Base-by-base conservation (phyloP, 148 eudicot genomes). In the Cornus kousa region DNA sequence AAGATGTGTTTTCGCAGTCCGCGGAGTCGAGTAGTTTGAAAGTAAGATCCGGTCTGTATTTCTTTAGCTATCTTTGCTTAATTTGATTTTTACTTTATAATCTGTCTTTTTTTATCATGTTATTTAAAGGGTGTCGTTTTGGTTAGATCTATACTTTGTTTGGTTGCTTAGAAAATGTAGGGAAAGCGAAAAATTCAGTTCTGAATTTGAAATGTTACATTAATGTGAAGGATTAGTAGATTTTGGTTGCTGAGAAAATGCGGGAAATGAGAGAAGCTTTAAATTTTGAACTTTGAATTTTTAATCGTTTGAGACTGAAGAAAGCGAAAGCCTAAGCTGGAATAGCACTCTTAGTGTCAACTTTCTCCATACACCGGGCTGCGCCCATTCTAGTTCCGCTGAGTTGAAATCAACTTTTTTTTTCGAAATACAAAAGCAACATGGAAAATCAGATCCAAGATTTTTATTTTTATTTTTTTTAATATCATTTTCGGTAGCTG, bases 161-260 rank as follows among this genome's bases (percentile, higher is more conserved):
- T 67, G 71, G 71, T 67, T 68, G 32, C 48, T 77, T n/a, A 7
- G 79, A 53, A 23, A 68, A 50, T 67, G 71, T 33, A 39, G 19
- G 71, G 19, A 76, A 20, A 48, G 73, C 39, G 67, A 46, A 14
- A 73, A 73, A n/a, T 57, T 57, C 19, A 46, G 22, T 35, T 62
- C 9, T 50, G 65, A 73, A 35, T 32, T 33, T 8, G 13, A 70
- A 24, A 28, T 48, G 37, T 20, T 31, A 33, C 37, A 57, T 46
- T 46, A 19, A 13, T 75, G 31, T 37, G 35, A n/a, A 77, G n/a
- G 6, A 67, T 8, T 1, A 59, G 9, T 16, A 31, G 7, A 3
- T 5, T 73, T 72, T 19, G 40, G 20, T 46, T 72, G 19, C 35
- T 23, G 74, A 72, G 19, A 32, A 72, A 72, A 72, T 72, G 62